A percentile compares a stretch with the other conserved stretches of the same genome.
Evolutionary conservation across 805 yeast species (phyloP).

Genomic region (Blastobotrys americana): DNA sequence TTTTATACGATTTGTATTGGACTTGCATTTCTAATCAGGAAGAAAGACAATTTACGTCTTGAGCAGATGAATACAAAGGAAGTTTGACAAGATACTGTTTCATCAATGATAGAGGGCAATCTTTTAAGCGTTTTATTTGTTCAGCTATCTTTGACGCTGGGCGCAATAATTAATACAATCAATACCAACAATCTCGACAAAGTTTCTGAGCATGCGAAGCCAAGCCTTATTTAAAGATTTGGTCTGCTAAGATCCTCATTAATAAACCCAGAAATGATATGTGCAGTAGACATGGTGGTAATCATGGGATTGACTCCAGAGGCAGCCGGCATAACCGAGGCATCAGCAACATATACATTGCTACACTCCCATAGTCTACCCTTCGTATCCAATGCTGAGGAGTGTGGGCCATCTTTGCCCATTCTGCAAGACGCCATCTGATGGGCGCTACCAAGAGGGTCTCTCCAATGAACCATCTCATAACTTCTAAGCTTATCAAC

Average conservation of each 20-base stretch:
- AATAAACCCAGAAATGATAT: constrained; percentile 37
- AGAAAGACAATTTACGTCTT: neutral
- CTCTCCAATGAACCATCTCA: neutral
- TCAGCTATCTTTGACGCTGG: no score
- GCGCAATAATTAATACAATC: no score
- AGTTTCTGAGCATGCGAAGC: no score
- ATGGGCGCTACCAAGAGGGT: constrained; percentile 41
- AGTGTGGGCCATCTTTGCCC: constrained; percentile 34
- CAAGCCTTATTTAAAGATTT: no score
- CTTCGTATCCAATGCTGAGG: constrained; percentile 38
- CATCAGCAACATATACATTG: constrained; percentile 44
- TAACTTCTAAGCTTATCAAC: constrained; percentile 18
- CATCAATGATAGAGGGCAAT: no score
- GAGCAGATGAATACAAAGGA: no score
- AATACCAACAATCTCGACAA: no score
- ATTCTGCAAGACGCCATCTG: constrained; percentile 49
- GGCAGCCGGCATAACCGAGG: constrained; percentile 45
- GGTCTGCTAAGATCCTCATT: constrained; percentile 28
- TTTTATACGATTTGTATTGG: constrained; percentile 5
- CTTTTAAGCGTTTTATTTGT: no score
- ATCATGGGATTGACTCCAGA: constrained; percentile 52
- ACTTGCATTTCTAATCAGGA: neutral
- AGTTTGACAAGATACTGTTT: no score
- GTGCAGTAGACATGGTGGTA: constrained; percentile 41
- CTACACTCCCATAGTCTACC: constrained; percentile 44